phyloP scores from a whole-genome alignment of 306 rosid species.

The Lathyrus sativus region DNA sequence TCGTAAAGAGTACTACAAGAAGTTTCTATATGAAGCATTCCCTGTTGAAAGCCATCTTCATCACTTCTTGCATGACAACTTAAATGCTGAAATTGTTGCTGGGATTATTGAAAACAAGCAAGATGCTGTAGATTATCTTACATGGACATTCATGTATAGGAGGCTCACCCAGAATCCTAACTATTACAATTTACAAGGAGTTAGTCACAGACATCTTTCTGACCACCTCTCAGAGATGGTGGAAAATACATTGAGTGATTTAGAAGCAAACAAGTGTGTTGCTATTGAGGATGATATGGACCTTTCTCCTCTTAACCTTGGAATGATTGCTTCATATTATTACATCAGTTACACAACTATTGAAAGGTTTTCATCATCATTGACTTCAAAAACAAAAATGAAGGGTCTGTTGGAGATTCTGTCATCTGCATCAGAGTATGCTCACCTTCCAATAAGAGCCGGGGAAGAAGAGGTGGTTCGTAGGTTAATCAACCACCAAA shows the following conservation, averaged over 20 bases:
- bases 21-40: conserved; percentile 17
- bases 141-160: conserved; percentile 17
- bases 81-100: conserved; percentile 12
- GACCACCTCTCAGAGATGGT: conserved; percentile 93
- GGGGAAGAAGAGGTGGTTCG: conserved; percentile 91
- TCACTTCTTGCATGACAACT: conserved; percentile 16
- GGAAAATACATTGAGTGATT: conserved; percentile 75
- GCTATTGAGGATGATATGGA: conserved; percentile 81
- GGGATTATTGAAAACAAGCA: conserved; percentile 19
- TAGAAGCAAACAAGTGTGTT: conserved; percentile 84
- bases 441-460: conserved; percentile 81
- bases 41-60: conserved; percentile 10
- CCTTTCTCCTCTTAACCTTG: conserved; percentile 85
- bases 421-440: conserved; percentile 86
- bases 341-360: conserved; percentile 87
- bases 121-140: conserved; percentile 19
- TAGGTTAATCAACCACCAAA: conserved; percentile 86
- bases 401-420: conserved; percentile 86
- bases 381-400: conserved; percentile 86
- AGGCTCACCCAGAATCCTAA: conserved; percentile 75
- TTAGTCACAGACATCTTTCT: conserved; percentile 89
- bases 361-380: conserved; percentile 80
- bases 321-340: conserved; percentile 89
- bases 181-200: conserved; percentile 94
- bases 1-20: conserved; percentile 7